phyloP scores from a whole-genome alignment of 1,139 yeast genomes.

The Kazachstania sp. region DNA sequence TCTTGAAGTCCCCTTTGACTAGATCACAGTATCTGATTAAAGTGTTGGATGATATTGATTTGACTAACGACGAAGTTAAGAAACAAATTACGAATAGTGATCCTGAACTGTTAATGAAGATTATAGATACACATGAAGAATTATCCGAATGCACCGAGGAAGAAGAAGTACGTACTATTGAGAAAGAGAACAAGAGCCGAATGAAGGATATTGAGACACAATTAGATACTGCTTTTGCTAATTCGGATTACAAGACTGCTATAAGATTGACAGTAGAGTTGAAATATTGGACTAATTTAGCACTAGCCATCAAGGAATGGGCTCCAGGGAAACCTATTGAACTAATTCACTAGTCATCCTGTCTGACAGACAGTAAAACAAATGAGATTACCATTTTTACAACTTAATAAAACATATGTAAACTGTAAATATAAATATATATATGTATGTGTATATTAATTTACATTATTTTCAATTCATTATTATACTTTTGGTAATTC shows the following conservation, averaged over 20 bases:
- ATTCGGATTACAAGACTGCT: constrained; percentile 38
- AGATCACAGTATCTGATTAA: constrained; percentile 54
- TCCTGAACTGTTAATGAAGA: constrained; percentile 58
- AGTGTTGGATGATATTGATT: constrained; percentile 37
- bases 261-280: constrained; percentile 60
- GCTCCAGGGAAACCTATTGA: constrained; percentile 60
- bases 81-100: constrained; percentile 34
- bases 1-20: constrained; percentile 58
- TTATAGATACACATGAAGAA: constrained; percentile 73
- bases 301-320: constrained; percentile 69
- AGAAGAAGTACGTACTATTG: constrained; percentile 47
- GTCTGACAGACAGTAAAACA: neutral
- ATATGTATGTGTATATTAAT: neutral
- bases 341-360: constrained; percentile 21
- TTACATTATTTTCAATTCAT: neutral
- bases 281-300: constrained; percentile 79
- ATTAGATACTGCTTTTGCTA: constrained; percentile 31
- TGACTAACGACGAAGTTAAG: constrained; percentile 34
- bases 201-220: constrained; percentile 37
- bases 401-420: neutral
- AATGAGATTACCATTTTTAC: no score
- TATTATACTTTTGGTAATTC: constrained; percentile 35
- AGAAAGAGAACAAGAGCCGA: constrained; percentile 47
- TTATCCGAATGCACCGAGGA: constrained; percentile 55
- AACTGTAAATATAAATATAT: neutral